phyloP scores from a whole-genome alignment of 441 rosid genomes.

The Daphne laureola region DNA sequence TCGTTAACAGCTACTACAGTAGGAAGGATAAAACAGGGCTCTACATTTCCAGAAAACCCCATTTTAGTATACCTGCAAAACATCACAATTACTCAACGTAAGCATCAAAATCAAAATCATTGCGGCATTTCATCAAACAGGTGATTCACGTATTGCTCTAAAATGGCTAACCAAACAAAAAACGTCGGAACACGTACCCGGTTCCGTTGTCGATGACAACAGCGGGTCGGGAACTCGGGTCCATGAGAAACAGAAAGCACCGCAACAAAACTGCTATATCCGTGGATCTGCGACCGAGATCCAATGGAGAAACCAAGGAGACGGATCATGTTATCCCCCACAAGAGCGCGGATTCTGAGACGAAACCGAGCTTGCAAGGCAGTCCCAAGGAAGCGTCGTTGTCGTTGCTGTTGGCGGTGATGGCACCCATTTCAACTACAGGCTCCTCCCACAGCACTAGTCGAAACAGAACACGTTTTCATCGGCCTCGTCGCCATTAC shows the following conservation, averaged over 20 bases:
- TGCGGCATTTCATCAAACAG: slow-evolving; percentile 36
- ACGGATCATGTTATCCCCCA: slow-evolving; percentile 40
- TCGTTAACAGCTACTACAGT: slow-evolving; percentile 92
- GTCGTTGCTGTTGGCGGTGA: slow-evolving; percentile 8
- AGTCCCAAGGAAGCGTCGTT: slow-evolving; percentile 4
- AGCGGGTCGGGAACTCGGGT: slow-evolving; percentile 87
- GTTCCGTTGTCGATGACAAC: slow-evolving; percentile 97
- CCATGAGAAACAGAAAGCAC: slow-evolving; percentile 38
- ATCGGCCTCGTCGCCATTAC: slow-evolving; percentile 18
- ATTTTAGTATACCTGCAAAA: slow-evolving; percentile 76
- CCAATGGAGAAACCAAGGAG: slow-evolving; percentile 33
- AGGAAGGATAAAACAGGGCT: slow-evolving; percentile 92
- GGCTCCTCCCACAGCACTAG: background rate
- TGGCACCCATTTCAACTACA: slow-evolving; percentile 32
- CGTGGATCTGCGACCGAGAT: slow-evolving; percentile 48
- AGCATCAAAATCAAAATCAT: background rate
- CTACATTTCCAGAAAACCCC: slow-evolving; percentile 99
- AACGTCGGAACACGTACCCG: slow-evolving; percentile 40
- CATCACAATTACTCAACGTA: background rate
- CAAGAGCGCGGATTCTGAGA: slow-evolving; percentile 17
- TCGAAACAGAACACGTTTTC: slow-evolving; percentile 1
- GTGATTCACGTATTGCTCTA: background rate
- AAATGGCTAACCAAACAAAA: background rate
- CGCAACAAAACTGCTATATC: slow-evolving; percentile 7
- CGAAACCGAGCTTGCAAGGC: slow-evolving; percentile 28